Evolutionary conservation across 2,329 filamentous ascomycete genomes (phyloP).

Genomic region (Cryphonectria japonica): DNA sequence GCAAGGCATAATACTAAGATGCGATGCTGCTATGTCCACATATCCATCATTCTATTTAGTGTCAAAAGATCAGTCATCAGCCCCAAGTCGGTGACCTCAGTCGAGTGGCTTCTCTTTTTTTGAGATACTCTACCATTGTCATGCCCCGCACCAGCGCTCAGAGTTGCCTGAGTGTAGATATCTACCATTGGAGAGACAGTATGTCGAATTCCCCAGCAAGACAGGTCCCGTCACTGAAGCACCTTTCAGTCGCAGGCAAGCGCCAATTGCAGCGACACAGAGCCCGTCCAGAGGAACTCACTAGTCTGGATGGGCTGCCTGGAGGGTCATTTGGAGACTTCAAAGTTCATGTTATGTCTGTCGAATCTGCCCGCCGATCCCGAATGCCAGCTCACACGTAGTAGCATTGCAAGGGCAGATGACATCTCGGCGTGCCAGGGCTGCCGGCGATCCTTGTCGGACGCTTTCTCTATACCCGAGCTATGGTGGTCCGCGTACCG

Average conservation of each 20-base stretch:
- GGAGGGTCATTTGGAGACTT: background rate
- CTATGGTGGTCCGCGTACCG: conserved; percentile 43
- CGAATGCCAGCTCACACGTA: background rate
- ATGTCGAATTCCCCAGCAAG: background rate
- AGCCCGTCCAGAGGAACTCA: background rate
- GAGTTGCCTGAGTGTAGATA: background rate
- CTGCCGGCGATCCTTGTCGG: conserved; percentile 29
- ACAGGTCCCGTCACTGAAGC: background rate
- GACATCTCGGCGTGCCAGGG: background rate
- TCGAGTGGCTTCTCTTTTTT: background rate
- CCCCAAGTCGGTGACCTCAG: no score
- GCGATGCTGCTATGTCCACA: no score
- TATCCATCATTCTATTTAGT: no score
- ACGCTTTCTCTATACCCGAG: conserved; percentile 37
- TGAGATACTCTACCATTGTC: background rate
- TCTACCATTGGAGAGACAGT: background rate
- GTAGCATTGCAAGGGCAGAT: background rate
- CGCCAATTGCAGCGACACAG: background rate
- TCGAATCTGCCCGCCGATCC: background rate
- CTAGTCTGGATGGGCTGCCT: background rate
- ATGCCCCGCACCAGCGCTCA: background rate
- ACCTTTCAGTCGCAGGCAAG: background rate
- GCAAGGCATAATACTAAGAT: no score
- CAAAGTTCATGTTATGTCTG: background rate
- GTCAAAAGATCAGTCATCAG: no score